Base-by-base conservation (phyloP, 108 stramenopile genomes). In the Epipyxis sp. region DNA sequence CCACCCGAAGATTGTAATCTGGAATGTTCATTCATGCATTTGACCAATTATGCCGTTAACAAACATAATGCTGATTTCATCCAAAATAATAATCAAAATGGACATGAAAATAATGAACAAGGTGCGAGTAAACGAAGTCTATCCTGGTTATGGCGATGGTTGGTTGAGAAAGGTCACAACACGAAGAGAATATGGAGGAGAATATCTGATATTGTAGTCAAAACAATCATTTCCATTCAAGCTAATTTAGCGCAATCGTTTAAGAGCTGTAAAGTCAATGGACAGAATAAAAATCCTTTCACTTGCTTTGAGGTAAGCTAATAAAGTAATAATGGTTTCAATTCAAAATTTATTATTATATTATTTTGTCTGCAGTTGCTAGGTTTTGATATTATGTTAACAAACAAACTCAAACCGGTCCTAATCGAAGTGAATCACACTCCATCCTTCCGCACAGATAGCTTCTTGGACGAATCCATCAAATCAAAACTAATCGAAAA, bases 11-110 rank as follows among this genome's bases (percentile, higher is more conserved):
- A 45, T n/a, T 40, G 42, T 0, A 80, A 80, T 43, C 20, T 80
- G n/a, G 30, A 32, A 1, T 25, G 58, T n/a, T 27, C 59, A 3
- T 69, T 59, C 35, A 80, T 80, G 79, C 79, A 80, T 58, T 57
- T 80, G 30, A 80, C 79, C 3, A 80, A 80, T 46, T 74, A 80
- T 40, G n/a, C 79, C 32, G 76, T 80, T 50, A 80, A 80, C 74
- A 80, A 80, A 37, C 61, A 65, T 37, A 65, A 65, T 37, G 25
- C 27, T 35, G 61, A 3, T 65, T 65, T 65, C 34, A 32, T 65
- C 3, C 27, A 3, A 32, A 29, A 29, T 65, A 65, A 65, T 35
- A 29, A 65, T 29, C 3, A 29, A 32, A 35, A 65, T 32, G 30
- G 25, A 65, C 61, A 37, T 50, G 46, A 50, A 13, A 50, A 50